Evolutionary conservation across 306 rosid species (phyloP).

Genomic region (Cajanus cajan): DNA sequence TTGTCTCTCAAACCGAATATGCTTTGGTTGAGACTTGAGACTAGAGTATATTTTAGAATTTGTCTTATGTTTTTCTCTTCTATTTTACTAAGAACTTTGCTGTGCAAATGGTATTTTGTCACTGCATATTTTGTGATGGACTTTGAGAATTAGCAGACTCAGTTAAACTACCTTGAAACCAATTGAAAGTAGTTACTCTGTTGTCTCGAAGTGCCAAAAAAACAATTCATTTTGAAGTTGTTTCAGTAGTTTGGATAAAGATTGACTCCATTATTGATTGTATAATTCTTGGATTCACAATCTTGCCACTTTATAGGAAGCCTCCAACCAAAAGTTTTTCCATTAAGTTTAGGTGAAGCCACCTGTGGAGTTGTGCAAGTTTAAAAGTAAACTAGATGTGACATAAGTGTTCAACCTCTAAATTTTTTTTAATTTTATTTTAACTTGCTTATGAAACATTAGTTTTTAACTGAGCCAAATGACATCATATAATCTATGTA

Average conservation of each 20-base stretch:
- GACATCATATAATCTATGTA: too few relatives aligned
- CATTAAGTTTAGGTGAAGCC: background rate
- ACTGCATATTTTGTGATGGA: background rate
- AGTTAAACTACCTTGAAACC: background rate
- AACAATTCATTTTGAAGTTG: background rate
- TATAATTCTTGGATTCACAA: background rate
- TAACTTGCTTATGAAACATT: background rate
- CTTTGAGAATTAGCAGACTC: background rate
- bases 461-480: too few relatives aligned
- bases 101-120: slow-evolving; percentile 4
- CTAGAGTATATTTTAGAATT: background rate
- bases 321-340: background rate
- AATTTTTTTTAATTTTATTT: background rate
- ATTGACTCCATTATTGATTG: background rate
- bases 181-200: background rate
- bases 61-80: background rate
- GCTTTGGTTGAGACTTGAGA: background rate
- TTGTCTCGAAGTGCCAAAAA: background rate
- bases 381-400: background rate
- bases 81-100: background rate
- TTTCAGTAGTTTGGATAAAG: background rate
- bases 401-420: background rate
- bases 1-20: background rate
- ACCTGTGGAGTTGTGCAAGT: background rate
- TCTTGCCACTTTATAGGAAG: background rate